Conservation (phyloP, 2,329 filamentous ascomycete species). For the Fusarium sp. region DNA sequence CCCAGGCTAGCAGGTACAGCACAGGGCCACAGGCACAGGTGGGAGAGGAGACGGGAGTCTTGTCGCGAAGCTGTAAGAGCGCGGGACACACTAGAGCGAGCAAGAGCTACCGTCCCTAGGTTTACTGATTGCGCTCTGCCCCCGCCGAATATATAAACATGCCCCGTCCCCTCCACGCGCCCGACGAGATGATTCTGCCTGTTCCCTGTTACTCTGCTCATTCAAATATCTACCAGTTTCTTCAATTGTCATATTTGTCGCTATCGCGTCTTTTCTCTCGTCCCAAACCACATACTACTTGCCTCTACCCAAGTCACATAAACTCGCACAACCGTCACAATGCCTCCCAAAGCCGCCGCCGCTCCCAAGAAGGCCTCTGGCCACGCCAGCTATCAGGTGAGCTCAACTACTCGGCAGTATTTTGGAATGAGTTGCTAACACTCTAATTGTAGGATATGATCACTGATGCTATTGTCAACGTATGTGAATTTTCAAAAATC, state of each 20-base stretch:
- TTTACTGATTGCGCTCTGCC: constrained; percentile 67
- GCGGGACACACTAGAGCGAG: constrained; percentile 25
- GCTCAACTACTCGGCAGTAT: constrained; percentile 44
- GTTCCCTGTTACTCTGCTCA: constrained; percentile 51
- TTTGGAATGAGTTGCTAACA: constrained; percentile 9
- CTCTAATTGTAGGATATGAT: constrained; percentile 67
- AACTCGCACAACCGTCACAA: constrained; percentile 54
- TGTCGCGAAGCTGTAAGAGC: constrained; percentile 40
- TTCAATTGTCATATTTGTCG: constrained; percentile 18
- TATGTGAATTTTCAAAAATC: constrained; percentile 55
- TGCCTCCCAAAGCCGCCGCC: constrained; percentile 70
- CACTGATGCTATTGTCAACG: constrained; percentile 69
- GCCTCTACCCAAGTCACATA: constrained; percentile 36
- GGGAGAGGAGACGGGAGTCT: neutral
- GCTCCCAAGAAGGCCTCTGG: constrained; percentile 59
- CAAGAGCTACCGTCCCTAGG: constrained; percentile 45
- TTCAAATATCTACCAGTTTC: constrained; percentile 41
- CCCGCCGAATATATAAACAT: constrained; percentile 72
- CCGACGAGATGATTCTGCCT: constrained; percentile 57
- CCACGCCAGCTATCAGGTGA: constrained; percentile 70
- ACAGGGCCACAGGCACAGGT: constrained; percentile 9
- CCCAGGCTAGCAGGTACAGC: constrained; percentile 22
- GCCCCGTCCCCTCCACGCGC: constrained; percentile 64
- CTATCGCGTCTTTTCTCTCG: constrained; percentile 46
- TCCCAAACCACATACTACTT: constrained; percentile 25